A percentile compares a stretch with the other conserved stretches of the same genome.
Conservation (phyloP, 768 basidiomycete species). For the Zangia roseola region DNA sequence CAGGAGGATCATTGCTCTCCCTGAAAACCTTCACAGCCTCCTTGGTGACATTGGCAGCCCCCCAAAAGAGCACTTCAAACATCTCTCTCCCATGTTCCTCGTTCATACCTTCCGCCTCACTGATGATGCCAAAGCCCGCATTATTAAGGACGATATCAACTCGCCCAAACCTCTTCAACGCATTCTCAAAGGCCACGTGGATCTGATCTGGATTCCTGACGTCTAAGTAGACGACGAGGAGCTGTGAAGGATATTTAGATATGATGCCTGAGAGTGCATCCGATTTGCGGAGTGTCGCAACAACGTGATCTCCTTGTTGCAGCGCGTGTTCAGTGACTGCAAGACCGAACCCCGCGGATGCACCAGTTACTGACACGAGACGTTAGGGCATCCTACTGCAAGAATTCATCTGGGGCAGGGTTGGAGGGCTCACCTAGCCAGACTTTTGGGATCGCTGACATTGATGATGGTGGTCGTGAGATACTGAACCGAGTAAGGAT, state of each 20-base stretch:
- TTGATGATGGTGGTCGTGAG: neutral
- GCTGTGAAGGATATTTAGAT: slow-evolving; percentile 27
- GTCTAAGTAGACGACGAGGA: slow-evolving; percentile 41
- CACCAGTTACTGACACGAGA: slow-evolving; percentile 37
- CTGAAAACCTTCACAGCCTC: slow-evolving; percentile 37
- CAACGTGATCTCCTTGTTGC: slow-evolving; percentile 38
- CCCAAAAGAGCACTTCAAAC: slow-evolving; percentile 44
- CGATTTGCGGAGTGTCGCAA: slow-evolving; percentile 40
- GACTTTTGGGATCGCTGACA: slow-evolving; percentile 14
- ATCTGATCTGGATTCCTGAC: slow-evolving; percentile 35
- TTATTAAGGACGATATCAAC: slow-evolving; percentile 49
- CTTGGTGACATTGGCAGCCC: slow-evolving; percentile 31
- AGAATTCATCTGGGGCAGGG: too few relatives aligned
- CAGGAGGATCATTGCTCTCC: slow-evolving; percentile 37
- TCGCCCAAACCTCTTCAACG: slow-evolving; percentile 37
- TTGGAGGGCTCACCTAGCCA: slow-evolving; percentile 23
- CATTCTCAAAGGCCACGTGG: slow-evolving; percentile 32
- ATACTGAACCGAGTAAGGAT: too few relatives aligned
- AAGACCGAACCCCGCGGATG: slow-evolving; percentile 40
- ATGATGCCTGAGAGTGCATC: slow-evolving; percentile 29
- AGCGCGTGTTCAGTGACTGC: slow-evolving; percentile 35
- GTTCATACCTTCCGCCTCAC: slow-evolving; percentile 39
- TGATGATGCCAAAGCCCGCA: slow-evolving; percentile 32
- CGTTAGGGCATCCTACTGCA: neutral
- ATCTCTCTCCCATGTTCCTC: slow-evolving; percentile 33